Conservation (phyloP, 345 rosid genomes). For the Boechera divaricarpa region DNA sequence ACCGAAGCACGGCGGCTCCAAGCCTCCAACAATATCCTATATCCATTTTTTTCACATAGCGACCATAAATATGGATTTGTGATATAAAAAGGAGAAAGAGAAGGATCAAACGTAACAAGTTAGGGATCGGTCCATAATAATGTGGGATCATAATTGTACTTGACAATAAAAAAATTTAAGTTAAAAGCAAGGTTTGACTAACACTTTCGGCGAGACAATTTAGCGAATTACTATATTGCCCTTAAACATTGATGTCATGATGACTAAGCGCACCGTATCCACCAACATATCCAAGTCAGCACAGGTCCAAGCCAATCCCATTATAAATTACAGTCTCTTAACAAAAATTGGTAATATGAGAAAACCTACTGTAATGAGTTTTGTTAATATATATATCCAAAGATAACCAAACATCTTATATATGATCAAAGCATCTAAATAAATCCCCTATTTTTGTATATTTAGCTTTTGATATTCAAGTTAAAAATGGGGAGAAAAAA, state of each 20-base stretch:
- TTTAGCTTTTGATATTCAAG: background rate
- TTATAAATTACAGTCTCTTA: background rate
- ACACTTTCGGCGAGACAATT: background rate
- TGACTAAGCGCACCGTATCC: background rate
- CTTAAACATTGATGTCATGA: background rate
- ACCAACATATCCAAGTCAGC: conserved; percentile 7
- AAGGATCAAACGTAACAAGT: too few relatives aligned
- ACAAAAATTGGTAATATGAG: background rate
- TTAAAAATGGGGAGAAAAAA: background rate
- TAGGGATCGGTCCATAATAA: too few relatives aligned
- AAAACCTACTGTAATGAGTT: too few relatives aligned
- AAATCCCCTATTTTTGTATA: conserved; percentile 4
- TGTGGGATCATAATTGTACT: background rate
- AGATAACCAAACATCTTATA: background rate
- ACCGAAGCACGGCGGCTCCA: too few relatives aligned
- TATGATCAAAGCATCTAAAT: conserved; percentile 13
- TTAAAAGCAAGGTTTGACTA: conserved; percentile 11
- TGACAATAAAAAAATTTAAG: background rate
- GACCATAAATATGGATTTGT: background rate
- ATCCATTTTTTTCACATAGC: too few relatives aligned
- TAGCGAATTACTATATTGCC: background rate
- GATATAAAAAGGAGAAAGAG: background rate
- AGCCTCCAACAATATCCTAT: too few relatives aligned
- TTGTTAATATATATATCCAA: conserved; percentile 5
- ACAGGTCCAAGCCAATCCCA: background rate